A percentile compares a stretch with the other conserved stretches of the same genome.
phyloP scores from a whole-genome alignment of 176 grass and related monocot genomes.

The Zea luxurians region DNA sequence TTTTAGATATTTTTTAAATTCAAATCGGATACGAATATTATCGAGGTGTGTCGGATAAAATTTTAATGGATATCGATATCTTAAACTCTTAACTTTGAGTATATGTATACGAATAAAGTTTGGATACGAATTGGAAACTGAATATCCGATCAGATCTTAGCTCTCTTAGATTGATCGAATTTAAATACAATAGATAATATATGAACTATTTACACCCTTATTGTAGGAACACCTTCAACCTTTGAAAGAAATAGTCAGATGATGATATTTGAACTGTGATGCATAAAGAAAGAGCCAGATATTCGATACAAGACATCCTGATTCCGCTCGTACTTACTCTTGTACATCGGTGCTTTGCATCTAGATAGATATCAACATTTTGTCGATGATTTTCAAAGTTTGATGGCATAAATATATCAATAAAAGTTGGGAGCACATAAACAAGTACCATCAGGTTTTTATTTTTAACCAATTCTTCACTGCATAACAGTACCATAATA shows the following conservation, averaged over 20 bases:
- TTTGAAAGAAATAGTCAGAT: conserved; percentile 53
- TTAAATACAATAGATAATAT: no score
- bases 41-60: no score
- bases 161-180: no score
- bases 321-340: neutral
- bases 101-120: no score
- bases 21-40: no score
- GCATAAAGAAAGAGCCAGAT: neutral
- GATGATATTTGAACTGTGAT: conserved; percentile 13
- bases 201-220: neutral
- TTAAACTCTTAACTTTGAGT: no score
- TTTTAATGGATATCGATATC: no score
- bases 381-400: conserved; percentile 1
- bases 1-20: no score
- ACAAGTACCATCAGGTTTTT: conserved; percentile 88
- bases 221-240: conserved; percentile 83
- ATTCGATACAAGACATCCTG: neutral
- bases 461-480: conserved; percentile 77
- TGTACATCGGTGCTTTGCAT: conserved; percentile 3
- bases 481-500: neutral
- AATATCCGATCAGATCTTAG: no score
- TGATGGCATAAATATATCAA: conserved; percentile 5
- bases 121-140: no score
- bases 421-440: conserved; percentile 4
- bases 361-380: neutral